A percentile compares a stretch with the other conserved stretches of the same genome.
phyloP scores from a whole-genome alignment of 2,329 filamentous ascomycete genomes.

The Penicillium nordicum region DNA sequence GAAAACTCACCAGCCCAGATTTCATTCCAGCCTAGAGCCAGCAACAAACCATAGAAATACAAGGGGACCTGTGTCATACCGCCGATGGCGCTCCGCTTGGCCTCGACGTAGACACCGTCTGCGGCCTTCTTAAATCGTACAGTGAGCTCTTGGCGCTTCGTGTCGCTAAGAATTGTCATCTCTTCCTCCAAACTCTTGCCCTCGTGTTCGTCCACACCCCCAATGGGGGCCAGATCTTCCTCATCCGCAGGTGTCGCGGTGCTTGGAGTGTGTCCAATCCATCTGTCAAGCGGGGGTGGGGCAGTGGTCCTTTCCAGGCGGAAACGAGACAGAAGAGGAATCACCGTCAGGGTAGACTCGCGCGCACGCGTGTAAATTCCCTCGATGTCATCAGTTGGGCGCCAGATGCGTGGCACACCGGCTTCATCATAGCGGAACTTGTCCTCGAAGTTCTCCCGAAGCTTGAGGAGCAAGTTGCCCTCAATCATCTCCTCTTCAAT shows the following conservation, averaged over 20 bases:
- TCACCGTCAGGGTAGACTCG: slow-evolving; percentile 85
- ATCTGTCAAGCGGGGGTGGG: slow-evolving; percentile 76
- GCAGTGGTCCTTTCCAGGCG: slow-evolving; percentile 69
- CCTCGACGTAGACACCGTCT: slow-evolving; percentile 96
- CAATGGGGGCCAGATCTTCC: slow-evolving; percentile 83
- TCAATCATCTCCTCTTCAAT: slow-evolving; percentile 98
- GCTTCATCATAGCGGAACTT: slow-evolving; percentile 97
- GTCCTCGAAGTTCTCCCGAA: slow-evolving; percentile 97
- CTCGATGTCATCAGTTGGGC: slow-evolving; percentile 94
- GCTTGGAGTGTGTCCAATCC: slow-evolving; percentile 74
- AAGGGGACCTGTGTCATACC: slow-evolving; percentile 90
- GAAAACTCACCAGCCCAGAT: slow-evolving; percentile 75
- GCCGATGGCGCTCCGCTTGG: slow-evolving; percentile 93
- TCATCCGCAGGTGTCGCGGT: slow-evolving; percentile 79
- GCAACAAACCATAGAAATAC: slow-evolving; percentile 86
- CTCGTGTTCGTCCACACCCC: slow-evolving; percentile 90
- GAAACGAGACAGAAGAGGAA: slow-evolving; percentile 85
- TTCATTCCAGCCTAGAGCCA: slow-evolving; percentile 98
- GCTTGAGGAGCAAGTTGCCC: slow-evolving; percentile 89
- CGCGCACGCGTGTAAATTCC: slow-evolving; percentile 88
- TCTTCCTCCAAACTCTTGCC: slow-evolving; percentile 94
- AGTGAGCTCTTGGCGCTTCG: slow-evolving; percentile 85
- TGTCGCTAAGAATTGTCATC: slow-evolving; percentile 88
- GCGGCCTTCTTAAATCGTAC: slow-evolving; percentile 98
- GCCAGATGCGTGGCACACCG: slow-evolving; percentile 94